These are phyloP conservation scores for Scleroderma citrinum DNA, from an alignment of 768 basidiomycete genomes.

Conservation along the genomic window DNA sequence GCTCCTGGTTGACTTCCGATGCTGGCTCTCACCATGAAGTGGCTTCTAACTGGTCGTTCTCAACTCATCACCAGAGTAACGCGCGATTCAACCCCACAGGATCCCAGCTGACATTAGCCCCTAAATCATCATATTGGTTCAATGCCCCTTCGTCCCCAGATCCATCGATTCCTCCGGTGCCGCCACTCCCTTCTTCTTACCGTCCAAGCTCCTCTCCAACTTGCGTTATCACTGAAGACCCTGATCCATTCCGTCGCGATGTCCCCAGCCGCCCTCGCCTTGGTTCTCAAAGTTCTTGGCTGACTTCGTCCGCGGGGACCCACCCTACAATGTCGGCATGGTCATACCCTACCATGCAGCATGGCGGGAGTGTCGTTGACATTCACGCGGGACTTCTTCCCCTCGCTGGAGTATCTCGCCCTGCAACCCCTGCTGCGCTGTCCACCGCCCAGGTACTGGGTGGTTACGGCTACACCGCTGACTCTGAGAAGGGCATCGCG, in stretches of 20 bases:
- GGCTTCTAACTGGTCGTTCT: slow-evolving; percentile 67
- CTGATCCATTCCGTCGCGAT: slow-evolving; percentile 63
- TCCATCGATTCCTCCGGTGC: slow-evolving; percentile 48
- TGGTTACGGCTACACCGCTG: slow-evolving; percentile 59
- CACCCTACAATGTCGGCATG: slow-evolving; percentile 57
- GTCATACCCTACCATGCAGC: slow-evolving; percentile 56
- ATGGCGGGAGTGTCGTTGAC: slow-evolving; percentile 37
- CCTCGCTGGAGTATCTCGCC: slow-evolving; percentile 35
- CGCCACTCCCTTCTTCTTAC: slow-evolving; percentile 53
- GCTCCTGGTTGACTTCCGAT: slow-evolving; percentile 76
- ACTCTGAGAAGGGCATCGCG: slow-evolving; percentile 50
- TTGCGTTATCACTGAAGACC: slow-evolving; percentile 37
- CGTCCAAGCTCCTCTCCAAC: slow-evolving; percentile 40
- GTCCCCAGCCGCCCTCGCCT: slow-evolving; percentile 44
- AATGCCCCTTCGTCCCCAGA: slow-evolving; percentile 40
- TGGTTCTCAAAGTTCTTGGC: slow-evolving; percentile 69
- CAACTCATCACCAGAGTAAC: slow-evolving; percentile 47
- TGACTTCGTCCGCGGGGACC: slow-evolving; percentile 57
- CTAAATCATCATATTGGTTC: slow-evolving; percentile 63
- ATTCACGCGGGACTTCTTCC: slow-evolving; percentile 38
- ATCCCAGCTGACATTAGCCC: slow-evolving; percentile 29
- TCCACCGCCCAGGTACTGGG: slow-evolving; percentile 59
- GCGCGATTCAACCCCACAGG: slow-evolving; percentile 10
- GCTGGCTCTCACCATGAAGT: slow-evolving; percentile 50
- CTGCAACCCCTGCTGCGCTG: slow-evolving; percentile 44